These are phyloP conservation scores for Quercus mongolica DNA, from an alignment of 306 rosid genomes.

Conservation along the genomic window DNA sequence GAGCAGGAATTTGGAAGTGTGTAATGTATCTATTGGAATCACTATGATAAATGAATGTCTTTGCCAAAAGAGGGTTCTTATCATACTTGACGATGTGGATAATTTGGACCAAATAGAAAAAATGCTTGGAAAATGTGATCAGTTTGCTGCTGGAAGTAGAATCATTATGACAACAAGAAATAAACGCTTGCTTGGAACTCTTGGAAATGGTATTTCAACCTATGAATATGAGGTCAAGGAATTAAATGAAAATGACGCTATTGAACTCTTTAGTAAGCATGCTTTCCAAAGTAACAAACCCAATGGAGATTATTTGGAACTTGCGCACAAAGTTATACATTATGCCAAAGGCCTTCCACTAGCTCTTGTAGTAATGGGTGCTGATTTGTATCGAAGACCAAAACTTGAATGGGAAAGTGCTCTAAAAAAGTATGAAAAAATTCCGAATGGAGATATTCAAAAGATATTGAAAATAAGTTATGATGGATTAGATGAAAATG, in stretches of 20 bases:
- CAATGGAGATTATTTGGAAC: neutral
- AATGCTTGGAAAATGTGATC: neutral
- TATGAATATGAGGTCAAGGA: neutral
- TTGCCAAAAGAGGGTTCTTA: neutral
- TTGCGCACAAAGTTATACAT: neutral
- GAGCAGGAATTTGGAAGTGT: neutral
- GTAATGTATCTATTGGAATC: neutral
- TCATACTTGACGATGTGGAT: conserved; percentile 13
- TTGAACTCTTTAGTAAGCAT: neutral
- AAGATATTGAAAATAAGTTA: neutral
- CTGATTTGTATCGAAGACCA: neutral
- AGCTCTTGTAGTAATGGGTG: neutral
- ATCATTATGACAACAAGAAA: conserved; percentile 11
- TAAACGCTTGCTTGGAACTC: neutral
- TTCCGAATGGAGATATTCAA: neutral
- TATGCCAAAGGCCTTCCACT: conserved; percentile 20
- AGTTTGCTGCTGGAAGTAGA: neutral
- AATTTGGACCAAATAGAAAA: neutral
- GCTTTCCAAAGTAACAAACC: neutral
- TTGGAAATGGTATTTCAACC: neutral
- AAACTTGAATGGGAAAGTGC: conserved; percentile 10
- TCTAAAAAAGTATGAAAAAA: neutral
- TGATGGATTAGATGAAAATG: neutral
- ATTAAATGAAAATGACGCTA: neutral
- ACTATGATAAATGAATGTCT: neutral